Conservation (phyloP, 495 filamentous ascomycete species). For the Penicillium cataractarum region DNA sequence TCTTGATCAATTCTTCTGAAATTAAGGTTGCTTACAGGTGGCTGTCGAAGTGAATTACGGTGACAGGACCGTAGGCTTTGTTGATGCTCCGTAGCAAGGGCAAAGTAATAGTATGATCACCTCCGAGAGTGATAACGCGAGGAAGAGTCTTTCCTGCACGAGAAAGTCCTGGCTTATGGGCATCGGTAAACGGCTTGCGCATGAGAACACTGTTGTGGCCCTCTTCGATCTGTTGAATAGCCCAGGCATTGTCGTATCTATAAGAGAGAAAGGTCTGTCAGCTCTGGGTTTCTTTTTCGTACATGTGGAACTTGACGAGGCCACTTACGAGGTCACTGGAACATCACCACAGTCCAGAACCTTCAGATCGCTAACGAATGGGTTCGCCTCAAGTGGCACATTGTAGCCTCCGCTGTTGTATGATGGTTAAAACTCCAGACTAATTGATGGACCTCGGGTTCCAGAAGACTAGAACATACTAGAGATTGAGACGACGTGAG, state of each 20-base stretch:
- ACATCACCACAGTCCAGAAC: conserved; percentile 80
- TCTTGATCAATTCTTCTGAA: not conserved
- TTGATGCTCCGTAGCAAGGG: conserved; percentile 67
- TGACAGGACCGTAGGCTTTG: conserved; percentile 65
- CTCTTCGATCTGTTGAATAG: conserved; percentile 74
- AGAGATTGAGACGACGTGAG: conserved; percentile 69
- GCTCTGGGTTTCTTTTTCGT: not conserved
- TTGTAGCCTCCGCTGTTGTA: conserved; percentile 59
- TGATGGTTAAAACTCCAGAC: not conserved
- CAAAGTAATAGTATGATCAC: conserved; percentile 67
- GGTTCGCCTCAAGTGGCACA: conserved; percentile 61
- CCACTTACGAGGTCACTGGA: conserved; percentile 58
- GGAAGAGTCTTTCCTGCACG: conserved; percentile 60
- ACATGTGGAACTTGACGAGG: not conserved
- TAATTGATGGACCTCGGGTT: not conserved
- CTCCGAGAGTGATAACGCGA: conserved; percentile 69
- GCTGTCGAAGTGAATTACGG: conserved; percentile 74
- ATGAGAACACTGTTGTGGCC: conserved; percentile 59
- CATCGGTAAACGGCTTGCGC: conserved; percentile 52
- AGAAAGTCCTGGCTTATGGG: conserved; percentile 52
- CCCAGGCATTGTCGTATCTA: conserved; percentile 68
- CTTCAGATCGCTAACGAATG: conserved; percentile 65
- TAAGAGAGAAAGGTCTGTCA: not conserved
- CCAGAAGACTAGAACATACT: conserved; percentile 49
- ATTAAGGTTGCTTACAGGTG: conserved; percentile 53